Conservation (phyloP, 768 basidiomycete species). For the Melanogaster broomeanus region DNA sequence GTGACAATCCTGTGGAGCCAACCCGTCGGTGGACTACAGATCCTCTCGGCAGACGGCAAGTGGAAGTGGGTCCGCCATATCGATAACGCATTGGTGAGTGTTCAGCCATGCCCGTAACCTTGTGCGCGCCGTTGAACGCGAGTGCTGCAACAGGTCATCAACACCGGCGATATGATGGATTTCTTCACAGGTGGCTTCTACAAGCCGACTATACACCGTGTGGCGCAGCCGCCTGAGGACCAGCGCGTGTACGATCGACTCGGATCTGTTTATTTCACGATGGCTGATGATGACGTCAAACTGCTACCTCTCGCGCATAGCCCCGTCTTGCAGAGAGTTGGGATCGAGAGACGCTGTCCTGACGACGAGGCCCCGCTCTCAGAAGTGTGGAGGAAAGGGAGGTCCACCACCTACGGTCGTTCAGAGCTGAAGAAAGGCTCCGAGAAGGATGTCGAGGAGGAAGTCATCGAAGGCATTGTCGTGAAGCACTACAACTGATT, state of each 20-base stretch:
- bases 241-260: constrained; percentile 50
- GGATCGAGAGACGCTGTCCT: constrained; percentile 38
- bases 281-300: constrained; percentile 50
- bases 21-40: constrained; percentile 58
- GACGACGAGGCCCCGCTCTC: constrained; percentile 48
- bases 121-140: not conserved
- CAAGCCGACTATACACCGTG: constrained; percentile 60
- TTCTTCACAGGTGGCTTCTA: constrained; percentile 62
- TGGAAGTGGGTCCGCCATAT: constrained; percentile 64
- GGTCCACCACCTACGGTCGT: constrained; percentile 53
- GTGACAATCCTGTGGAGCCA: constrained; percentile 63
- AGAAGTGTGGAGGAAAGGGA: constrained; percentile 49
- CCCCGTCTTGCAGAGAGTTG: constrained; percentile 47
- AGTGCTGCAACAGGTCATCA: constrained; percentile 52
- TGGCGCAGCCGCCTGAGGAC: constrained; percentile 55
- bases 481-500: constrained; percentile 58
- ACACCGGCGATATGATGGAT: constrained; percentile 58
- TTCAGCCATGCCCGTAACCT: not conserved
- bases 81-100: constrained; percentile 52
- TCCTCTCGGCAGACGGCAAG: constrained; percentile 48
- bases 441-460: constrained; percentile 51
- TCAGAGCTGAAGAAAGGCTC: constrained; percentile 39
- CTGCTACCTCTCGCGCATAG: constrained; percentile 47
- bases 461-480: constrained; percentile 52
- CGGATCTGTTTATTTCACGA: constrained; percentile 56